phyloP scores from a whole-genome alignment of 2,329 filamentous ascomycete species.

The Lecanoromycetidae sp. region DNA sequence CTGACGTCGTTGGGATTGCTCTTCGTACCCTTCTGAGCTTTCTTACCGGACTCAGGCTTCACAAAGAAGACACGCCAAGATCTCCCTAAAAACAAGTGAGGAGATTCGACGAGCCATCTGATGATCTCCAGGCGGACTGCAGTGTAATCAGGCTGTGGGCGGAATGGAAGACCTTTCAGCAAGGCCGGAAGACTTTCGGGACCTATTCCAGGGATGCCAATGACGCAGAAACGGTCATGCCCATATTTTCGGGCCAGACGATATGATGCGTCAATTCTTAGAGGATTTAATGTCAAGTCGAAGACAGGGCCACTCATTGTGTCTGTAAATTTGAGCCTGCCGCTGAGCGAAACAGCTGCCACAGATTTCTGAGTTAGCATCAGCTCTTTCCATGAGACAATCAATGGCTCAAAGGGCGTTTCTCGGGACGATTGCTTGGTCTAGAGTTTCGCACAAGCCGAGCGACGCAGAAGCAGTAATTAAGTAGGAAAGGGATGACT shows the following conservation, averaged over 20 bases:
- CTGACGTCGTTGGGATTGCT: slow-evolving; percentile 20
- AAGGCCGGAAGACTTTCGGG: slow-evolving; percentile 11
- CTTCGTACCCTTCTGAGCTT: not conserved
- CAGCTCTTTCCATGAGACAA: not conserved
- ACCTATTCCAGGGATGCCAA: slow-evolving; percentile 22
- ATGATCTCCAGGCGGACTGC: slow-evolving; percentile 26
- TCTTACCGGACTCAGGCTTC: slow-evolving; percentile 28
- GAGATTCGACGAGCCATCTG: slow-evolving; percentile 30
- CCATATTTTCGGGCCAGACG: slow-evolving; percentile 36
- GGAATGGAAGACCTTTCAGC: no score
- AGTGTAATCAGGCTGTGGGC: slow-evolving; percentile 19
- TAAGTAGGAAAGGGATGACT: no score
- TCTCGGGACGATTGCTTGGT: no score
- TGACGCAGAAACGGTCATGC: slow-evolving; percentile 33
- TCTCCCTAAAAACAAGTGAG: slow-evolving; percentile 31
- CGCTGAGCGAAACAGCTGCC: slow-evolving; percentile 30
- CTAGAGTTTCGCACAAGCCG: no score
- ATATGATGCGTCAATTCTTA: slow-evolving; percentile 32
- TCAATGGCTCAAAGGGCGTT: no score
- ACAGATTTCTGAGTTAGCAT: no score
- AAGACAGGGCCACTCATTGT: slow-evolving; percentile 25
- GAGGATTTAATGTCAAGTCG: slow-evolving; percentile 30
- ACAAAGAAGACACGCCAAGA: slow-evolving; percentile 35
- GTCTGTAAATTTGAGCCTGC: slow-evolving; percentile 30
- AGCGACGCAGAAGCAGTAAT: no score